Evolutionary conservation across 176 grass and related monocot species (phyloP).

Genomic region (Aegilops speltoides): DNA sequence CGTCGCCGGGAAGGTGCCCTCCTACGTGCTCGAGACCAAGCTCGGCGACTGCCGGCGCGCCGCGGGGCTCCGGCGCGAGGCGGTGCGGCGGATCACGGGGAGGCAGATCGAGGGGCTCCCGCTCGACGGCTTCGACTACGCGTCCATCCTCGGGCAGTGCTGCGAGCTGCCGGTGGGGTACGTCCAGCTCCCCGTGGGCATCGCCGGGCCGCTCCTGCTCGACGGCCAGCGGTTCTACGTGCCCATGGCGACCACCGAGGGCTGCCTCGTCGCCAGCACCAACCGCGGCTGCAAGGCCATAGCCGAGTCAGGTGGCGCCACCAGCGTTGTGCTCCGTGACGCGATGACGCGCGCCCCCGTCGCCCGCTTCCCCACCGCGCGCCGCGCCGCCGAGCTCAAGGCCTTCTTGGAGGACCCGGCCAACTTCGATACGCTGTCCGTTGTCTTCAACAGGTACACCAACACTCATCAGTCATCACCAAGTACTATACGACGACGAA

Average conservation of each 20-base stretch:
- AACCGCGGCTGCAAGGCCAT: conserved; percentile 98
- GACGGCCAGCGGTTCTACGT: conserved; percentile 73
- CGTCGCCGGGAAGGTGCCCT: conserved; percentile 69
- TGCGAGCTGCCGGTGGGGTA: conserved; percentile 86
- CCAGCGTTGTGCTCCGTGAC: conserved; percentile 79
- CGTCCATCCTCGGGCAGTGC: conserved; percentile 82
- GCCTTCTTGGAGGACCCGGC: conserved; percentile 71
- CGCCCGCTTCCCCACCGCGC: conserved; percentile 54
- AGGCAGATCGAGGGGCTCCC: conserved; percentile 66
- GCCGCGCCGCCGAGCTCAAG: conserved; percentile 73
- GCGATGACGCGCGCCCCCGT: conserved; percentile 77
- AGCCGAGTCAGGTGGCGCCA: conserved; percentile 68
- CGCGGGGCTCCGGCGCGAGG: conserved; percentile 72
- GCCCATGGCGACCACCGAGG: conserved; percentile 98
- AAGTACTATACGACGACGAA: neutral
- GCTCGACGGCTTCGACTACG: conserved; percentile 84
- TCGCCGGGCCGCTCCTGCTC: conserved; percentile 78
- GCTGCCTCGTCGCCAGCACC: conserved; percentile 91
- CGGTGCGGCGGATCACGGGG: conserved; percentile 59
- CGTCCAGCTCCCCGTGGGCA: conserved; percentile 82
- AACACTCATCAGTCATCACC: neutral
- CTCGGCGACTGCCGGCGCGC: conserved; percentile 86
- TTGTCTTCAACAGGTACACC: conserved; percentile 78
- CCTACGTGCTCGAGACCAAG: conserved; percentile 73
- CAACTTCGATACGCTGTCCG: conserved; percentile 79